These are phyloP conservation scores for Didymosphaeria variabile DNA, from an alignment of 2,329 filamentous ascomycete species.

Conservation along the genomic window DNA sequence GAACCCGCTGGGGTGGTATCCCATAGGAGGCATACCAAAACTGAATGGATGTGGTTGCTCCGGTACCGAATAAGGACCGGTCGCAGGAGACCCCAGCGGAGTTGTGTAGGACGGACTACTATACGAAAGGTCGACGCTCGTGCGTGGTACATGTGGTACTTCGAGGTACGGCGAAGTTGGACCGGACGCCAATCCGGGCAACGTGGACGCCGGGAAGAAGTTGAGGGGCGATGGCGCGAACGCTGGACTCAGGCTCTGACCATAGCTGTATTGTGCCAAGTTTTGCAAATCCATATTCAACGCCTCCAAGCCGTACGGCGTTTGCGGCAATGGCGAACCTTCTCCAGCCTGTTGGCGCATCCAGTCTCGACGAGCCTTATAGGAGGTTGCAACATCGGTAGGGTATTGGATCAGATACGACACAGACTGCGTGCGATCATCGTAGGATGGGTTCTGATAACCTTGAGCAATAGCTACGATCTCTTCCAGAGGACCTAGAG, in stretches of 20 bases:
- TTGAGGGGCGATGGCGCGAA: slow-evolving; percentile 58
- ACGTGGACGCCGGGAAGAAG: slow-evolving; percentile 45
- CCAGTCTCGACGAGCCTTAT: slow-evolving; percentile 54
- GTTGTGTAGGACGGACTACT: slow-evolving; percentile 43
- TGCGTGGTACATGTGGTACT: slow-evolving; percentile 57
- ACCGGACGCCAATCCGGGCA: slow-evolving; percentile 43
- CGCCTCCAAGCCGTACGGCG: slow-evolving; percentile 48
- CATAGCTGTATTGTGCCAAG: slow-evolving; percentile 52
- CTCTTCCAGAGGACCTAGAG: slow-evolving; percentile 83
- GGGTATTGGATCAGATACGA: slow-evolving; percentile 58
- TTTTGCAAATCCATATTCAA: slow-evolving; percentile 52
- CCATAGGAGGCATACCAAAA: slow-evolving; percentile 50
- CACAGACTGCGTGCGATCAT: slow-evolving; percentile 54
- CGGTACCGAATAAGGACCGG: slow-evolving; percentile 44
- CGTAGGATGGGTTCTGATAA: slow-evolving; percentile 51
- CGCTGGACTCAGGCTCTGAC: slow-evolving; percentile 58
- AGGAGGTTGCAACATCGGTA: slow-evolving; percentile 53
- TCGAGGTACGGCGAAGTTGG: slow-evolving; percentile 56
- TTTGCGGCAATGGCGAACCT: slow-evolving; percentile 45
- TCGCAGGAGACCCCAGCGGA: slow-evolving; percentile 49
- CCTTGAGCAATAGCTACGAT: slow-evolving; percentile 78
- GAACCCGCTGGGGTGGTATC: slow-evolving; percentile 54
- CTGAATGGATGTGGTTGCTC: slow-evolving; percentile 50
- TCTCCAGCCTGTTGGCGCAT: slow-evolving; percentile 46
- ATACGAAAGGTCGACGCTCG: slow-evolving; percentile 41